Base-by-base conservation (phyloP, 805 yeast genomes). In the Blastobotrys terrestris region DNA sequence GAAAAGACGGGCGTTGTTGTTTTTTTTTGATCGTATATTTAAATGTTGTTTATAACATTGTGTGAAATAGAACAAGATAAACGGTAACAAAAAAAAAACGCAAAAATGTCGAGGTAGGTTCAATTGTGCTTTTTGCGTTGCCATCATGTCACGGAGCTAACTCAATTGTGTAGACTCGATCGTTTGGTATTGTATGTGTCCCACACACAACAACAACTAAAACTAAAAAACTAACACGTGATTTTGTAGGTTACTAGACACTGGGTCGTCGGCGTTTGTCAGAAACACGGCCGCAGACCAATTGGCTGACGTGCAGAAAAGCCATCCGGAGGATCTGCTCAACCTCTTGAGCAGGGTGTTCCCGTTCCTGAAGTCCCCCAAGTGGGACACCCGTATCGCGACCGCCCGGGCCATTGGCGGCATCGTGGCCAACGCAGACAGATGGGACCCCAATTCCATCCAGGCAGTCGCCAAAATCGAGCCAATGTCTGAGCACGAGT, bases 251-350 rank as follows among this genome's bases (percentile, higher is more conserved):
- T 63, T 74, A 59, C 73, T 94, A 58, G 99, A 95, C 70, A 88
- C 97, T 1, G 99, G 99, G 8, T 88, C 97, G 11, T 89, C 97
- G 3, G 87, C 87, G 41, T 86, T 89, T 66, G 94, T 94, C 44
- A 79, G 98, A 59, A 89, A 88, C 64, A 88, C 97, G 7, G 99
- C 99, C 1, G 98, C 98, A 1, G 97, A 92, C 63, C 99, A 94
- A 70, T 75, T 94, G 59, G 88, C 96, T 3, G 98, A 92, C 60
- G 76, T 95, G 40, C 97, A 97, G 22, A 86, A 86, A 67, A 85
- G 86, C 44, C 98, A 94, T 63, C 97, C 98, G 0, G 98, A 92
- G 63, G 98, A 94, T 62, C 80, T 87, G 18, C 75, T 89, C 50
- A 85, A 85, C 53, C 72, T 94, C 43, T 71, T 94, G 35, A 88